These are phyloP conservation scores for Ploettnerulaceae sp. DNA, from an alignment of 2,329 filamentous ascomycete species.

Conservation along the genomic window DNA sequence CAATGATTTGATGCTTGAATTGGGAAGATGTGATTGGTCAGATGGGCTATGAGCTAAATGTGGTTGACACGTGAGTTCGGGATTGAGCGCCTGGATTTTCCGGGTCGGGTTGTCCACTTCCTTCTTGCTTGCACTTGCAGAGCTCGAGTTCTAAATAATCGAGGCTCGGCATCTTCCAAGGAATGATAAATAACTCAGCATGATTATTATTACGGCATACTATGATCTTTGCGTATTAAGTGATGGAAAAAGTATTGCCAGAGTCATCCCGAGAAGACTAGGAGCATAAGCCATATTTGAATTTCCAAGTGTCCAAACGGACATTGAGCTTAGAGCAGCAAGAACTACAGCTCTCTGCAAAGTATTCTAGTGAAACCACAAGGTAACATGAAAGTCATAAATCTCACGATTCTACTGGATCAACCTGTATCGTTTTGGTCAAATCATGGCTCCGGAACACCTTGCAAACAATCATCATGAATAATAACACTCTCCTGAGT, in stretches of 20 bases:
- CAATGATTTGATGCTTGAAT: constrained; percentile 21
- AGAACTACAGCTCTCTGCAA: too few species aligned
- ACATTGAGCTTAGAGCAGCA: too few species aligned
- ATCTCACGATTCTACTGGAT: background rate
- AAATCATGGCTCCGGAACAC: constrained; percentile 6
- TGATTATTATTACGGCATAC: too few species aligned
- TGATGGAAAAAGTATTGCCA: too few species aligned
- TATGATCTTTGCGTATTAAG: too few species aligned
- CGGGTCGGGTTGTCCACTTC: background rate
- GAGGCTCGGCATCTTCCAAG: too few species aligned
- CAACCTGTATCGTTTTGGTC: background rate
- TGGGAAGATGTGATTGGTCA: constrained; percentile 30
- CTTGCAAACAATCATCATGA: constrained; percentile 3
- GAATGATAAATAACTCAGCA: too few species aligned
- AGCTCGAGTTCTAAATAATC: too few species aligned
- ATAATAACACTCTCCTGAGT: background rate
- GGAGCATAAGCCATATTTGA: too few species aligned
- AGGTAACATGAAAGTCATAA: background rate
- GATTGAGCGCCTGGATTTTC: background rate
- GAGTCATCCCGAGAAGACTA: too few species aligned
- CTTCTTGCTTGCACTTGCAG: background rate
- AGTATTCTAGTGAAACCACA: too few species aligned
- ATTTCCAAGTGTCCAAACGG: too few species aligned
- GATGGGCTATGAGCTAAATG: constrained; percentile 4
- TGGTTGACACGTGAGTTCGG: background rate